Evolutionary conservation across 202 grass and related monocot genomes (phyloP), one percentile per base, ranked within the genome.

Genomic region (Schoenoplectus tabernaemontani): DNA sequence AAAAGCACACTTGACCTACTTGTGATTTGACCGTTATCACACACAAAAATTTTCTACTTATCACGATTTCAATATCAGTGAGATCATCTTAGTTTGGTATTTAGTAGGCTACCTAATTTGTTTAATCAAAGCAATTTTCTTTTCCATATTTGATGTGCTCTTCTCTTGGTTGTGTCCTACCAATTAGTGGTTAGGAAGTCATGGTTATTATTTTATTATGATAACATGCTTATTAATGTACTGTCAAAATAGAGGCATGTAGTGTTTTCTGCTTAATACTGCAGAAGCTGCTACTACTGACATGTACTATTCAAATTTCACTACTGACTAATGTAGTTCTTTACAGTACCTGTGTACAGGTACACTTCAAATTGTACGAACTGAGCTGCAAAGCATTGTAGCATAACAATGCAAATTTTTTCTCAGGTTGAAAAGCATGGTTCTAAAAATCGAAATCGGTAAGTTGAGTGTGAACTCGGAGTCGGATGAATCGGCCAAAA

Each of bases 1-100:
- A n/a, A 51, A 33, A 51, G 13, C 23, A 51, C 43, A 73, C n/a
- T 32, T 73, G 17, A 73, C 44, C 23, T 50, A 32, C 68, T 73
- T 30, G 12, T 74, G 23, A 34, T 46, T 70, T 43, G 19, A 42
- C 38, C 38, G 7, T 43, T 42, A 22, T 44, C 3, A 12, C 38
- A 43, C 60, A 68, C 42, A 44, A 68, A 41, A 3, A 6, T 43
- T 20, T 20, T 68, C 16, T 68, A 22, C n/a, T 22, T 12, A 68
- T 43, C 33, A 64, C 44, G 41, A 46, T 22, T 47, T 46, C 66
- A 47, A 47, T 71, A 46, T 54, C 26, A 53, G 24, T 74, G 69
- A 74, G 46, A 74, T 74, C 46, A 74, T 74, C 69, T 34, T 74
- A 50, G 46, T 74, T 74, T 74, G 69, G 69, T 74, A 74, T 74